Base-by-base conservation (phyloP, 2,329 filamentous ascomycete genomes). In the Ophiocordyceps camponoti-leonardi region DNA sequence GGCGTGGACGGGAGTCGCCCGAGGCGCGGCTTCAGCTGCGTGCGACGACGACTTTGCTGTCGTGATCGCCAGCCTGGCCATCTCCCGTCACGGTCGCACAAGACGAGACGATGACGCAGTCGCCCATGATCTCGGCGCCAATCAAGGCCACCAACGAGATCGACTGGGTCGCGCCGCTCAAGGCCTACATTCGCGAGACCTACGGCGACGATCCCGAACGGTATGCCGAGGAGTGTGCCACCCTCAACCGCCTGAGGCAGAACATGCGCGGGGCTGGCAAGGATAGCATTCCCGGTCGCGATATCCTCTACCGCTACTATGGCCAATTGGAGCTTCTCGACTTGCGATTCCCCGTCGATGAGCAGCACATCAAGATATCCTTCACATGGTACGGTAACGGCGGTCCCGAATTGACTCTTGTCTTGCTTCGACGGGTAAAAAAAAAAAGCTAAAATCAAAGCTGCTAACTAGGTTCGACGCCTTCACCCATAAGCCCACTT, bases 301-400 rank as follows among this genome's bases (percentile, higher is more conserved):
- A 98, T 62, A 72, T 98, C 58, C 69, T 98, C 44, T 98, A 98
- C 63, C 77, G 92, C 60, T 98, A 98, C 66, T 98, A 98, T 61
- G 92, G 90, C 39, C 92, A 98, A 67, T 75, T 98, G 48, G 92
- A 98, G 67, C 72, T 98, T 45, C 69, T 98, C 50, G 92, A 98
- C 62, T 67, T 98, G 56, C 76, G 92, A 49, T 98, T 98, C 59
- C 93, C 93, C 0, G 87, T 98, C 42, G 92, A 98, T 56, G 92
- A 98, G 68, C 92, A 94, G 58, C 90, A 98, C 60, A 96, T 98
- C 68, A 96, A 96, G 68, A 94, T 98, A 57, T 86, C 85, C 8
- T 98, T 98, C 61, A 96, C 90, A 52, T 98, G 92, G 92, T 94
- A 75, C 40, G 20, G 22, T 3, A 23, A 22, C 20, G 13, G 10